Percentiles rank a stretch among this genome's conserved stretches.
Conservation (phyloP, 345 rosid species). For the Odontarrhena argentea region DNA sequence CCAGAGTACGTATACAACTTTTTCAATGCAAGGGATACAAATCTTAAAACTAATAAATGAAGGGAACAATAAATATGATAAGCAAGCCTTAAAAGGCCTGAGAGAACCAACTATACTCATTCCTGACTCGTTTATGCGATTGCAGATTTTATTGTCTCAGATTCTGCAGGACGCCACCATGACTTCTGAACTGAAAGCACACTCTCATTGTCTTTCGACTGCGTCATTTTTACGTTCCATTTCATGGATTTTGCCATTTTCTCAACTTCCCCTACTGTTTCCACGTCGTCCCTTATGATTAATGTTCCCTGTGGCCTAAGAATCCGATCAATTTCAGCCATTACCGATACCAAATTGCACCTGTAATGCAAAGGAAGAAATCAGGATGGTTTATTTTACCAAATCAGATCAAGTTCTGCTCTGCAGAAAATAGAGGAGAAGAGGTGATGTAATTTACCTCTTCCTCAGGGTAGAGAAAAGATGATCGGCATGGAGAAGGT, state of each 20-base stretch:
- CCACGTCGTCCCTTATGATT: slow-evolving; percentile 64
- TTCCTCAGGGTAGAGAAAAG: slow-evolving; percentile 66
- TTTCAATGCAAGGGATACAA: not conserved
- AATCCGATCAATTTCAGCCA: slow-evolving; percentile 82
- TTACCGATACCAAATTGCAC: slow-evolving; percentile 60
- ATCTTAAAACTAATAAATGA: not conserved
- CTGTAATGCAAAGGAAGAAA: slow-evolving; percentile 44
- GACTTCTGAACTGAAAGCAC: slow-evolving; percentile 65
- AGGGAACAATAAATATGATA: slow-evolving; percentile 14
- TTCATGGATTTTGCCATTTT: slow-evolving; percentile 62
- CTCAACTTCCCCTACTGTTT: slow-evolving; percentile 61
- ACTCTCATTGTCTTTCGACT: slow-evolving; percentile 57
- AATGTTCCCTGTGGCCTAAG: slow-evolving; percentile 82
- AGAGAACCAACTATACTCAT: slow-evolving; percentile 15
- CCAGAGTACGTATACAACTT: slow-evolving; percentile 10
- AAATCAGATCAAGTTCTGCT: slow-evolving; percentile 7
- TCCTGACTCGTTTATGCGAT: slow-evolving; percentile 42
- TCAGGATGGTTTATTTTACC: not conserved
- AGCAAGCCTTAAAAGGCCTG: slow-evolving; percentile 8
- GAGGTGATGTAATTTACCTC: slow-evolving; percentile 46
- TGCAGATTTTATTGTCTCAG: slow-evolving; percentile 58
- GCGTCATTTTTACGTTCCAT: slow-evolving; percentile 61
- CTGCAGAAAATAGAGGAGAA: slow-evolving; percentile 1
- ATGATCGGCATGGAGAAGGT: slow-evolving; percentile 84
- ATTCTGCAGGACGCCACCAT: slow-evolving; percentile 73